phyloP scores from a whole-genome alignment of 768 basidiomycete genomes.

The Daedaleopsis sinensis region DNA sequence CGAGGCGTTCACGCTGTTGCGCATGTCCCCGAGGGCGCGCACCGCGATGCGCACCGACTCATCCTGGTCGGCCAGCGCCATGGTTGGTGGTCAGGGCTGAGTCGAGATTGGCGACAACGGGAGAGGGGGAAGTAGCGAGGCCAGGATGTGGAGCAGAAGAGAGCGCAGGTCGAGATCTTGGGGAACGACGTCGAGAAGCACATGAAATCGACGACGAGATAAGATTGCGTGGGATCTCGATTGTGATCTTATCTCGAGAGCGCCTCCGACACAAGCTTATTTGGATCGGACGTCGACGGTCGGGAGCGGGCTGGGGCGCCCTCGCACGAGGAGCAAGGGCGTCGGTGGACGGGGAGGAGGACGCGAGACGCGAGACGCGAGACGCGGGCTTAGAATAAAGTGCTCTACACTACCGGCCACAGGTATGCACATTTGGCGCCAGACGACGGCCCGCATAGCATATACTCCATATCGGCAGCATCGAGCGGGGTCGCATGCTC shows the following conservation, averaged over 20 bases:
- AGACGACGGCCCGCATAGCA: not conserved
- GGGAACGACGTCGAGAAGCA: slow-evolving; percentile 10
- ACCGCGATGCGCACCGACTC: slow-evolving; percentile 83
- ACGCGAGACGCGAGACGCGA: slow-evolving; percentile 3
- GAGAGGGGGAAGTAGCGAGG: not conserved
- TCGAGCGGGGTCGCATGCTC: too few species aligned
- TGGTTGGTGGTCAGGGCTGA: not conserved
- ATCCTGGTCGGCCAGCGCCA: slow-evolving; percentile 56
- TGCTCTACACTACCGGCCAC: slow-evolving; percentile 18
- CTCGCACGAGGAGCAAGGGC: too few species aligned
- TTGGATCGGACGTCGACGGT: too few species aligned
- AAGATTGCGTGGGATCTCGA: slow-evolving; percentile 15
- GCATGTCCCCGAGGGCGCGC: slow-evolving; percentile 77
- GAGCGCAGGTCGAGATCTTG: too few species aligned
- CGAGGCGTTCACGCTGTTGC: slow-evolving; percentile 44
- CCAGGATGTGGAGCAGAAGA: not conserved
- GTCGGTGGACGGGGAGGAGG: not conserved
- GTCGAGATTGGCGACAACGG: not conserved
- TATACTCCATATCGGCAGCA: slow-evolving; percentile 5
- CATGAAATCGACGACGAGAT: slow-evolving; percentile 15
- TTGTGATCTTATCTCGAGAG: slow-evolving; percentile 20
- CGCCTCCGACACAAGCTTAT: not conserved
- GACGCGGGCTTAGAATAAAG: too few species aligned
- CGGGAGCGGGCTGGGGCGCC: too few species aligned
- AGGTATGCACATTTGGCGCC: slow-evolving; percentile 4